Conservation (phyloP, 352 stramenopile genomes). For the Phytopythium vexans region DNA sequence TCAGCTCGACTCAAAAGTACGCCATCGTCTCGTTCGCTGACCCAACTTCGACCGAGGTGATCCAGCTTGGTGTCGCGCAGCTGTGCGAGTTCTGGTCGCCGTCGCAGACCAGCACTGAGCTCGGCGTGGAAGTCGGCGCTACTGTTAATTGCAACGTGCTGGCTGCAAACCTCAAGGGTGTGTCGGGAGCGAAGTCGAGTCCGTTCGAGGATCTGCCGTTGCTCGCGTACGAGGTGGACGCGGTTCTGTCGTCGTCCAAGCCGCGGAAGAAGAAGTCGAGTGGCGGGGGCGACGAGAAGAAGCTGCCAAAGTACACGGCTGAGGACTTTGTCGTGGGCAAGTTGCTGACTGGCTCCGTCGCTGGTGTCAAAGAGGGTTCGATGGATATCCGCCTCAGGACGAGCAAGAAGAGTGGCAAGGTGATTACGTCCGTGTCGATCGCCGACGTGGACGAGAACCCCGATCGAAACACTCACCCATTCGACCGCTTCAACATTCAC, state of each 20-base stretch:
- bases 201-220: slow-evolving; percentile 78
- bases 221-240: slow-evolving; percentile 52
- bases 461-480: slow-evolving; percentile 53
- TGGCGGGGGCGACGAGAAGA: slow-evolving; percentile 26
- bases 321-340: slow-evolving; percentile 63
- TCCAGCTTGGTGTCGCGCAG: slow-evolving; percentile 62
- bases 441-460: slow-evolving; percentile 71
- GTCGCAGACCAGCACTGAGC: slow-evolving; percentile 41
- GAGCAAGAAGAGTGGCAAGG: slow-evolving; percentile 70
- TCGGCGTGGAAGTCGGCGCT: slow-evolving; percentile 54
- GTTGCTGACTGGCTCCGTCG: slow-evolving; percentile 64
- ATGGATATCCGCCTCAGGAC: slow-evolving; percentile 86
- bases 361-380: slow-evolving; percentile 71
- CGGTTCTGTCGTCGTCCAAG: slow-evolving; percentile 34
- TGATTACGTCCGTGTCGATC: slow-evolving; percentile 74
- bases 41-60: slow-evolving; percentile 22
- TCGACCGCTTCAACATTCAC: slow-evolving; percentile 79
- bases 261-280: slow-evolving; percentile 17
- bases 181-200: slow-evolving; percentile 32
- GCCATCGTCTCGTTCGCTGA: slow-evolving; percentile 62
- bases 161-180: slow-evolving; percentile 33
- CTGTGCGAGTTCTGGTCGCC: slow-evolving; percentile 78
- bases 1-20: slow-evolving; percentile 56
- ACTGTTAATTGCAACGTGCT: slow-evolving; percentile 39
- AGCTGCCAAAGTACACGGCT: slow-evolving; percentile 66